Conservation (phyloP, 2,329 filamentous ascomycete species). For the Ascochyta pisi region DNA sequence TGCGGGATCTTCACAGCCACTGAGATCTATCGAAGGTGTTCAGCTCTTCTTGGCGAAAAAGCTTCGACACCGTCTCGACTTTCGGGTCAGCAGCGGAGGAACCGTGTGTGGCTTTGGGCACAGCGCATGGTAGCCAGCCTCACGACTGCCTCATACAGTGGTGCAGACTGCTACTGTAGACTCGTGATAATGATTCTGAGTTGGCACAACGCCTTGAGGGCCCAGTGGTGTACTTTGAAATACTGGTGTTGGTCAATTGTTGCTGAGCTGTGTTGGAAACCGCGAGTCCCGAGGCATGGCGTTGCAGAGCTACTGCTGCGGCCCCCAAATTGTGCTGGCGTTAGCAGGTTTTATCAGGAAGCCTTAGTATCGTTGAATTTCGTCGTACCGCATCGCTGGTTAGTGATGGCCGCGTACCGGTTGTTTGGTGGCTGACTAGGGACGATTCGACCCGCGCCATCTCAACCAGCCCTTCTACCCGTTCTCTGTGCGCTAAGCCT, state of each 20-base stretch:
- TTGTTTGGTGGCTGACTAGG: not conserved
- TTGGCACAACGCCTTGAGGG: conserved; percentile 2
- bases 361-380: conserved; percentile 1
- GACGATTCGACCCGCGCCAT: not conserved
- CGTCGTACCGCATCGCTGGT: not conserved
- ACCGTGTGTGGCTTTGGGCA: conserved; percentile 4
- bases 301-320: conserved; percentile 1
- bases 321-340: conserved; percentile 2
- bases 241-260: not conserved
- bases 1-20: conserved; percentile 11
- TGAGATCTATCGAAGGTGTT: conserved; percentile 4
- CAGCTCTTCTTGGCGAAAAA: conserved; percentile 14
- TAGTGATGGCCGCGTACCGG: not conserved
- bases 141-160: not conserved
- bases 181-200: conserved; percentile 4
- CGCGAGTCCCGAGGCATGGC: not conserved
- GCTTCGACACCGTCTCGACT: conserved; percentile 5
- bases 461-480: not conserved
- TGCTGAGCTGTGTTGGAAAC: not conserved
- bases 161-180: conserved; percentile 2
- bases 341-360: conserved; percentile 1
- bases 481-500: too few species aligned
- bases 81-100: conserved; percentile 3
- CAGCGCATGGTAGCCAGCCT: conserved; percentile 11
- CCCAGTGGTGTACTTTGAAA: conserved; percentile 1